These are phyloP conservation scores for Amaranthus tricolor DNA, from an alignment of 179 eudicot genomes.

Conservation along the genomic window DNA sequence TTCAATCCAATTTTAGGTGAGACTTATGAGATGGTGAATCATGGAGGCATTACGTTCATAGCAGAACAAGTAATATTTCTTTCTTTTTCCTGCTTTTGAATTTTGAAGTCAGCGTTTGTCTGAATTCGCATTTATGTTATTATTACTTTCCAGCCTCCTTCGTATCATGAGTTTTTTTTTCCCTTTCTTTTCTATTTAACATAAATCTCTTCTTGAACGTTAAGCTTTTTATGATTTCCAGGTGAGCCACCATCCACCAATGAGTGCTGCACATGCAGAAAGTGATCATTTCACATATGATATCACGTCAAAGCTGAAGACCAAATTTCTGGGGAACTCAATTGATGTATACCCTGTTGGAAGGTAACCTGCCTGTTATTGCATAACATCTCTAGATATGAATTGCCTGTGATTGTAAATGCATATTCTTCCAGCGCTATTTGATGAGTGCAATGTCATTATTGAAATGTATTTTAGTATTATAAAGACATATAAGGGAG, in stretches of 20 bases:
- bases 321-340: constrained; percentile 90
- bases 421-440: not conserved
- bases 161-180: not conserved
- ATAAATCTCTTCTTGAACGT: not conserved
- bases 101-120: not conserved
- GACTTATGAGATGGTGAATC: constrained; percentile 92
- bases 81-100: no score
- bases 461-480: no score
- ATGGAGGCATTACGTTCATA: constrained; percentile 73
- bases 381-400: not conserved
- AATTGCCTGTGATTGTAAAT: not conserved
- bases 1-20: constrained; percentile 98
- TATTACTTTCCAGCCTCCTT: not conserved
- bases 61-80: constrained; percentile 65
- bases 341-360: constrained; percentile 93
- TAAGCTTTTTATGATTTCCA: constrained; percentile 8
- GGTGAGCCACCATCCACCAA: constrained; percentile 99
- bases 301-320: constrained; percentile 87
- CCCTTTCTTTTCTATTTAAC: no score
- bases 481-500: no score
- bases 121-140: not conserved
- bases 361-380: constrained; percentile 42
- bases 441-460: not conserved
- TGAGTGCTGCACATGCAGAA: constrained; percentile 96
- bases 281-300: constrained; percentile 87